Conservation (phyloP, 805 yeast species). For the Ogataea nonfermentans region DNA sequence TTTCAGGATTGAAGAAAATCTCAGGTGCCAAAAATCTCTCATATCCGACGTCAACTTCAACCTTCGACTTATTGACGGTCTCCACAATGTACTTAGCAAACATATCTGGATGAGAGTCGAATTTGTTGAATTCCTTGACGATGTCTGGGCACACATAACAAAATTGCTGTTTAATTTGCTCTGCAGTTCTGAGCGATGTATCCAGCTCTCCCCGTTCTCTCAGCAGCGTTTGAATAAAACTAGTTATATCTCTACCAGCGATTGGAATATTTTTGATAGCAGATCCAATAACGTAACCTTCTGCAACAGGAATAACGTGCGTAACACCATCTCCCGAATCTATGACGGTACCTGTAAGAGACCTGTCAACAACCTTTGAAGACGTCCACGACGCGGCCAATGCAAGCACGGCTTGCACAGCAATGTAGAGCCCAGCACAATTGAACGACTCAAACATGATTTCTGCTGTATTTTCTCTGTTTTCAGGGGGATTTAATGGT, state of each 20-base stretch:
- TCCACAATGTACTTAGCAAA: constrained; percentile 92
- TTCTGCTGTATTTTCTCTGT: constrained; percentile 97
- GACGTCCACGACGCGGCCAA: constrained; percentile 99
- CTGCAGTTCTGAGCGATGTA: constrained; percentile 93
- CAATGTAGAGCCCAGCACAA: constrained; percentile 97
- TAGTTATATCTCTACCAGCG: constrained; percentile 97
- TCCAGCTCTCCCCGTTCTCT: constrained; percentile 97
- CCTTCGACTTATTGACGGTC: constrained; percentile 63
- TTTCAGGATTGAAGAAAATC: constrained; percentile 96
- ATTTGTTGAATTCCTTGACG: constrained; percentile 92
- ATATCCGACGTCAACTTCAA: constrained; percentile 88
- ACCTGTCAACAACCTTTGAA: constrained; percentile 89
- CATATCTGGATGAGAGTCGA: constrained; percentile 89
- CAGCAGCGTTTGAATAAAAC: constrained; percentile 85
- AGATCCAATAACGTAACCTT: constrained; percentile 97
- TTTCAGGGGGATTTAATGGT: constrained; percentile 99
- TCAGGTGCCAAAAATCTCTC: constrained; percentile 99
- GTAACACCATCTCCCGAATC: constrained; percentile 99
- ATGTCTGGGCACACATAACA: constrained; percentile 98
- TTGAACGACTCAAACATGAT: constrained; percentile 98
- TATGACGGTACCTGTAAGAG: constrained; percentile 96
- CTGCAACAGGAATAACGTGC: constrained; percentile 98
- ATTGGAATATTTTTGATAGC: constrained; percentile 97
- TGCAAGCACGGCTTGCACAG: constrained; percentile 98
- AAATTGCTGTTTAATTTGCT: constrained; percentile 91